Evolutionary conservation across 176 grass and related monocot species (phyloP), one percentile per base, ranked within the genome.

Genomic region (Oryza brachyantha): DNA sequence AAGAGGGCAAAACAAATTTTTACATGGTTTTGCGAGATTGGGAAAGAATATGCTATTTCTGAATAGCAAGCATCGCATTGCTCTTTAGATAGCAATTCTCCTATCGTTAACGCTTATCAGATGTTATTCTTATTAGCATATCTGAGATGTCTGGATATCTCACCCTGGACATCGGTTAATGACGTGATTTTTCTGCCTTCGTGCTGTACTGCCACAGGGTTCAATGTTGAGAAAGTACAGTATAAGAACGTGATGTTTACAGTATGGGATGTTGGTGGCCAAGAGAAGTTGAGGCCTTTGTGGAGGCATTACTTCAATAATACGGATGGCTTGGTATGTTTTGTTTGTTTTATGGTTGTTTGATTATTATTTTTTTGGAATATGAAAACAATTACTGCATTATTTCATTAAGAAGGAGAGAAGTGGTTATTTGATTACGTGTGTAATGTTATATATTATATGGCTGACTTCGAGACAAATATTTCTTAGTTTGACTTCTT

Each of bases 301-400:
- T 93, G 88, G 91, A 88, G 91, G 66, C 91, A 93, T 59, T 93
- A 93, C 72, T 93, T 93, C 68, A 93, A 88, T 68, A 90, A 93
- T 40, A 93, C 88, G 0, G 91, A 93, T 86, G 91, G 88, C n/a
- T 81, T 93, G 85, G 91, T 93, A 88, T 45, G 68, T 88, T 72
- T 29, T 26, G 29, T 38, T 61, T 73, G 8, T 9, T 81, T 52
- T 52, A 8, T 60, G 31, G 19, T 64, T 74, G 7, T 21, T 32
- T n/a, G 24, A 77, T 55, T 55, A 77, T 55, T 55, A 40, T 48
- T 17, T 48, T 17, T 1, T 0, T 3, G 48, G 48, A n/a, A 52
- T 21, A 5, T 1, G 1, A 5, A 21, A 52, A 21, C 21, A 5
- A 52, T 52, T 52, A 21, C 17, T 1, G 19, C 48, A 50, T 52